phyloP scores from a whole-genome alignment of 2,329 filamentous ascomycete species.

The Diaporthe citriasiana region DNA sequence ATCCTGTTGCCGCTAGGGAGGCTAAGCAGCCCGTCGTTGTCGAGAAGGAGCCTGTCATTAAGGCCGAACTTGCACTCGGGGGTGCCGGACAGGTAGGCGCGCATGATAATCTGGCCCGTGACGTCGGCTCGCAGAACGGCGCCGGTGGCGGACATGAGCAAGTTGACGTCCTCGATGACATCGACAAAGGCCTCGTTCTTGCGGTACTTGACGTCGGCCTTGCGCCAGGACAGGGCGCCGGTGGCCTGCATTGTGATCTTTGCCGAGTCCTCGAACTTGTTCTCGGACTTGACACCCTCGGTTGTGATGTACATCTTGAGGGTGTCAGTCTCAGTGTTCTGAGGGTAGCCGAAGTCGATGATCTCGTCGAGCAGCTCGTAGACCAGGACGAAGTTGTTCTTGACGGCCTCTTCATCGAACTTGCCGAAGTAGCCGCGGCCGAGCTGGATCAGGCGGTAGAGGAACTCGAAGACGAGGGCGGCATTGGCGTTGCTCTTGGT shows the following conservation, averaged over 20 bases:
- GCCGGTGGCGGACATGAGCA: conserved; percentile 98
- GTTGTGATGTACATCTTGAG: conserved; percentile 99
- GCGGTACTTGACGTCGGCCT: conserved; percentile 97
- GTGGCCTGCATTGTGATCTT: conserved; percentile 99
- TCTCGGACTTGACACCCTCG: conserved; percentile 95
- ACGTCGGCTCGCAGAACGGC: conserved; percentile 96
- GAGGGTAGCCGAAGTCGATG: conserved; percentile 98
- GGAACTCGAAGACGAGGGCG: conserved; percentile 96
- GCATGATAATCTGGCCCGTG: conserved; percentile 98
- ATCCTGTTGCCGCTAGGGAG: conserved; percentile 82
- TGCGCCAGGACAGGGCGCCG: conserved; percentile 95
- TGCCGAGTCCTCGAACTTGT: conserved; percentile 89
- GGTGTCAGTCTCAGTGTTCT: conserved; percentile 98
- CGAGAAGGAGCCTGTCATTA: conserved; percentile 94
- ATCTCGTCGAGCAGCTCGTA: conserved; percentile 99
- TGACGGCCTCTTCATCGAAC: conserved; percentile 98
- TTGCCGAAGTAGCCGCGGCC: conserved; percentile 98
- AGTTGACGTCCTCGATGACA: conserved; percentile 98
- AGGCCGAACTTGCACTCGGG: conserved; percentile 99
- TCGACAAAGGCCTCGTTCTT: conserved; percentile 99
- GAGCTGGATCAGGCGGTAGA: conserved; percentile 90
- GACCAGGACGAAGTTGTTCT: conserved; percentile 99
- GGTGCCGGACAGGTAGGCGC: conserved; percentile 94
- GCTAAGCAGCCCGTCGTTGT: conserved; percentile 76
- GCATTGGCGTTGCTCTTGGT: conserved; percentile 99